Conservation (phyloP, 2,329 filamentous ascomycete genomes). For the Aspergillus caelatus region DNA sequence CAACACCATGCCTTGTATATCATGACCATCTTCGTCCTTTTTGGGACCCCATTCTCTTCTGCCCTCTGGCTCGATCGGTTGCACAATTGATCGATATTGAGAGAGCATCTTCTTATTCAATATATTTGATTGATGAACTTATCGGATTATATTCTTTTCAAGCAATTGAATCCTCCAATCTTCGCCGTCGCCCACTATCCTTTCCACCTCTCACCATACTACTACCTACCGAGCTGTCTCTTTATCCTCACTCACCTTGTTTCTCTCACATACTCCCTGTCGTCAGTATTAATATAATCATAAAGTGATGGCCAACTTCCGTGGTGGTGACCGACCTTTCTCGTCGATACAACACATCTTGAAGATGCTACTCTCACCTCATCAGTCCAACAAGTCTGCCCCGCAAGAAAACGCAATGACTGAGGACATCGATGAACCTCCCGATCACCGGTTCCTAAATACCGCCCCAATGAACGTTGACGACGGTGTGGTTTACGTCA, state of each 20-base stretch:
- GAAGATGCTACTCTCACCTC: conserved; percentile 49
- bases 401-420: conserved; percentile 64
- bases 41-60: conserved; percentile 34
- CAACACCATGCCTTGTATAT: conserved; percentile 40
- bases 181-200: conserved; percentile 10
- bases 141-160: conserved; percentile 14
- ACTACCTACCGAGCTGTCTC: conserved; percentile 16
- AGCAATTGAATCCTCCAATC: conserved; percentile 12
- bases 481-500: conserved; percentile 46
- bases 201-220: conserved; percentile 8
- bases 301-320: conserved; percentile 36
- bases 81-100: conserved; percentile 31
- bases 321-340: conserved; percentile 35
- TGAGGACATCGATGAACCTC: conserved; percentile 85
- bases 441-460: conserved; percentile 57
- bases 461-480: conserved; percentile 33
- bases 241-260: conserved; percentile 11
- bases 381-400: conserved; percentile 39
- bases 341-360: conserved; percentile 44
- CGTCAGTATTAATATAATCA: conserved; percentile 8
- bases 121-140: conserved; percentile 18
- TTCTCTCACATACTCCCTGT: conserved; percentile 13
- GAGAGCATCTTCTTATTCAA: conserved; percentile 25
- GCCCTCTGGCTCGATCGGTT: conserved; percentile 32
- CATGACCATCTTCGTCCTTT: conserved; percentile 46